Evolutionary conservation across 2,329 filamentous ascomycete species (phyloP).

Genomic region (Oidium heveae): DNA sequence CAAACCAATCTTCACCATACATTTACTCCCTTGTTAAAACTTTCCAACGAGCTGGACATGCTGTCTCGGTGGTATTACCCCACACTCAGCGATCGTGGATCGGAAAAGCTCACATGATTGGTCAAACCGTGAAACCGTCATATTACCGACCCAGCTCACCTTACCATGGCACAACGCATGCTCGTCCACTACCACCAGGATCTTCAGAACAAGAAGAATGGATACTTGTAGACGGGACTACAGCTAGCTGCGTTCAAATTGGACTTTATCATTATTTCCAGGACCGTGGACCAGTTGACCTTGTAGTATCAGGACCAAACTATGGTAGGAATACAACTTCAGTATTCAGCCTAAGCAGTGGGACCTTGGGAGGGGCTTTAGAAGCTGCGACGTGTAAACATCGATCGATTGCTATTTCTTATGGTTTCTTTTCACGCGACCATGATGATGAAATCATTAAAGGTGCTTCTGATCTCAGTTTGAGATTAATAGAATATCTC

Average conservation of each 20-base stretch:
- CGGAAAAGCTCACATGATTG: conserved; percentile 90
- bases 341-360: conserved; percentile 52
- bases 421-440: conserved; percentile 62
- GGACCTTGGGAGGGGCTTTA: conserved; percentile 52
- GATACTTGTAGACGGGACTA: conserved; percentile 60
- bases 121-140: conserved; percentile 57
- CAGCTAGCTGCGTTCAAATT: conserved; percentile 60
- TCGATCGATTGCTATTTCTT: conserved; percentile 60
- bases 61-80: conserved; percentile 77
- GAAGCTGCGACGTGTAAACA: conserved; percentile 49
- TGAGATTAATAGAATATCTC: no score
- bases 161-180: conserved; percentile 40
- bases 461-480: conserved; percentile 39
- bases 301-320: conserved; percentile 60
- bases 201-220: conserved; percentile 41
- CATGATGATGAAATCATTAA: conserved; percentile 64
- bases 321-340: conserved; percentile 65
- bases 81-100: conserved; percentile 93
- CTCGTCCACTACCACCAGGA: conserved; percentile 24
- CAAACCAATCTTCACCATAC: no score
- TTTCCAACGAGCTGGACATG: conserved; percentile 52
- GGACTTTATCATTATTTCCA: conserved; percentile 59
- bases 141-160: conserved; percentile 52
- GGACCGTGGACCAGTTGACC: conserved; percentile 43
- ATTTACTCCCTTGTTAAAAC: conserved; percentile 15